These are phyloP conservation scores for Lentinula aciculospora DNA, from an alignment of 768 basidiomycete genomes.

Conservation along the genomic window DNA sequence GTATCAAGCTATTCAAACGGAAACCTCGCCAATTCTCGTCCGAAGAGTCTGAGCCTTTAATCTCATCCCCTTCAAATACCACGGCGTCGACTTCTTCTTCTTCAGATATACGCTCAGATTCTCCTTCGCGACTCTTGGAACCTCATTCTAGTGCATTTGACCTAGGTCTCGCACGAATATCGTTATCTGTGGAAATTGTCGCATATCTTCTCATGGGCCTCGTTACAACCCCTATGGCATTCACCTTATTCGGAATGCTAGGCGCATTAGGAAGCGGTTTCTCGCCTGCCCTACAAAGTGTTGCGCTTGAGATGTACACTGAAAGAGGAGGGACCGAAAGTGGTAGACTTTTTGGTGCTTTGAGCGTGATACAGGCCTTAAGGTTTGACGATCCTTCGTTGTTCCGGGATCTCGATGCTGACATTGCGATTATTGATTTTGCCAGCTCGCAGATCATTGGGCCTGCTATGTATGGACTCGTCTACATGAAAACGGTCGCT, in stretches of 20 bases:
- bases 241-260: constrained; percentile 43
- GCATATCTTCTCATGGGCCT: constrained; percentile 46
- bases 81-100: constrained; percentile 11
- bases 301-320: constrained; percentile 63
- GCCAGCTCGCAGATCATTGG: constrained; percentile 61
- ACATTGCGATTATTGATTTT: neutral
- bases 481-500: constrained; percentile 68
- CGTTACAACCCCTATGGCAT: constrained; percentile 40
- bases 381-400: constrained; percentile 31
- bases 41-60: constrained; percentile 25
- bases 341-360: constrained; percentile 75
- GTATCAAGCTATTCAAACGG: constrained; percentile 50
- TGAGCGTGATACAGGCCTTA: constrained; percentile 70
- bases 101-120: constrained; percentile 13
- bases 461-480: constrained; percentile 65
- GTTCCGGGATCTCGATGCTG: neutral
- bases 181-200: constrained; percentile 50
- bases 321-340: constrained; percentile 52
- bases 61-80: constrained; percentile 15
- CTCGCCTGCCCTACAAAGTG: constrained; percentile 60
- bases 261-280: constrained; percentile 60
- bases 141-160: constrained; percentile 50
- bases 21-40: constrained; percentile 20
- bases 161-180: constrained; percentile 59
- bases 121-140: constrained; percentile 7